Base-by-base conservation (phyloP, 768 basidiomycete species). In the Termitomyces sp. region DNA sequence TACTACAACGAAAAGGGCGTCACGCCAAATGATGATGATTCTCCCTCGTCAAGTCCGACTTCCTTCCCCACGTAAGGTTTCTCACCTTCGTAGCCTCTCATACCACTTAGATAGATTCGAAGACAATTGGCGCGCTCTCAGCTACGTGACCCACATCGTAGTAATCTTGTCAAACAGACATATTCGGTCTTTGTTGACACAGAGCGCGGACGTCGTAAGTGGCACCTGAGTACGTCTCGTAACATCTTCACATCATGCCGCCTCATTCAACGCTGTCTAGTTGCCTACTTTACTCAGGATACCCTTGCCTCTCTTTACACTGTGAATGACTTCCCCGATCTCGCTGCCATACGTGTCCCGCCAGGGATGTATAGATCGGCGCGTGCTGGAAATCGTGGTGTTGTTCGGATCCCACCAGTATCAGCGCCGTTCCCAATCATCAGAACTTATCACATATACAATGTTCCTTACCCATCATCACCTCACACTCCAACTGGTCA, bases 121-220 rank as follows among this genome's bases (percentile, higher is more conserved):
- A 72, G 74, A 40, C 68, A 67, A 25, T 66, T 65, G 29, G 58
- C 65, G n/a, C 68, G 61, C 48, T 60, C 68, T 51, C 67, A 68
- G 25, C 57, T 60, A 60, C 70, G 71, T 60, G 75, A 73, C 25
- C 67, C 67, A 34, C 67, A 67, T 25, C 77, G 80, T 50, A 74
- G 81, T 42, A 79, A 80, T 53, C 79, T 92, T 34, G 81, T 89
- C 60, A 92, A 92, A 68, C 90, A 92, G 70, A 92, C 90, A 0
- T 92, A 90, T 69, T 91, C 89, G 8, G 89, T 89, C 34, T 89
- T 81, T 66, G 87, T 91, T 42, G 81, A 87, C n/a, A 86, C 84
- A 2, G 67, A 80, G 20, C 73, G 77, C 59, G 89, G 88, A n/a
- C 81, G 82, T 60, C 80, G 86, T 64, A 92, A 92, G 67, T 92